Conservation (phyloP, 176 grass and related monocot species). For the Ensete ventricosum region DNA sequence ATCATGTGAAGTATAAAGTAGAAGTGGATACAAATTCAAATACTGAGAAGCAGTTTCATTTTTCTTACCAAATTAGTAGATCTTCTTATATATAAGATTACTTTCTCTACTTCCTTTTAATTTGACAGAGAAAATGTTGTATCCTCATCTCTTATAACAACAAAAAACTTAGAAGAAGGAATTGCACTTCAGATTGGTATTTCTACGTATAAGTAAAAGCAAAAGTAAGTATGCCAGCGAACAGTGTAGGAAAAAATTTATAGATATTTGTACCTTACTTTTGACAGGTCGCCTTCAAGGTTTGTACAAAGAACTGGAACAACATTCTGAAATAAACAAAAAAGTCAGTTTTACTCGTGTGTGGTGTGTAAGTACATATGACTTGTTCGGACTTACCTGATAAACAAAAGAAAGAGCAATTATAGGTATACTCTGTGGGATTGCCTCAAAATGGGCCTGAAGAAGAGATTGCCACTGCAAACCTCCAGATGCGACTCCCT, state of each 20-base stretch:
- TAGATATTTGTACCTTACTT: conserved; percentile 56
- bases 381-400: conserved; percentile 42
- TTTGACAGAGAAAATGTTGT: too few species aligned
- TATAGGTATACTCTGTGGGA: conserved; percentile 88
- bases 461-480: conserved; percentile 78
- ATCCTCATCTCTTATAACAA: too few species aligned
- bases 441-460: conserved; percentile 55
- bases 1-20: background rate
- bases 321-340: conserved; percentile 66
- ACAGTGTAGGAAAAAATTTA: background rate
- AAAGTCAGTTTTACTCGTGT: background rate
- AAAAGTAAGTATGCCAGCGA: background rate
- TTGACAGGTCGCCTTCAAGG: conserved; percentile 78
- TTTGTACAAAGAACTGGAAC: conserved; percentile 90
- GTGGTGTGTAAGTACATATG: conserved; percentile 1
- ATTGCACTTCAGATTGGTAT: background rate
- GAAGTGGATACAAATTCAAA: too few species aligned
- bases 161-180: too few species aligned
- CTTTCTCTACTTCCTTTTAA: too few species aligned
- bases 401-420: conserved; percentile 93
- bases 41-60: too few species aligned
- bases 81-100: too few species aligned
- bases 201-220: background rate
- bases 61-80: too few species aligned
- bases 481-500: conserved; percentile 61